These are phyloP conservation scores for Hypoxylon sp. DNA, from an alignment of 2,329 filamentous ascomycete species.

Conservation along the genomic window DNA sequence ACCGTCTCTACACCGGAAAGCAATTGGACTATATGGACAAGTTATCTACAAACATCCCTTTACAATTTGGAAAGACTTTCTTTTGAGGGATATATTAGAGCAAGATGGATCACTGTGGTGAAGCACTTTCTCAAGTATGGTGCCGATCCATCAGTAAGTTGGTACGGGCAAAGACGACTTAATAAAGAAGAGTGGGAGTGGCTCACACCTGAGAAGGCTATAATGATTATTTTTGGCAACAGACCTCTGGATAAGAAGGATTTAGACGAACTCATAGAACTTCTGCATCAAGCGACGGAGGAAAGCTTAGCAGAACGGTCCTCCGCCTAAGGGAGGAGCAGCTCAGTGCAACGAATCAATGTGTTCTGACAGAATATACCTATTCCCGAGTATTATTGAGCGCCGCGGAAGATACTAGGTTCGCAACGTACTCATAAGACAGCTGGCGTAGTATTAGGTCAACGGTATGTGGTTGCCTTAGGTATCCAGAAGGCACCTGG, in stretches of 20 bases:
- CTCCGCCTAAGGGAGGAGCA: neutral
- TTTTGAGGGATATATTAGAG: too few relatives aligned
- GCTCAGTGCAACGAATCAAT: neutral
- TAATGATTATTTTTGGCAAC: neutral
- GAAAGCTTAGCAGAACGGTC: neutral
- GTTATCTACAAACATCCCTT: neutral
- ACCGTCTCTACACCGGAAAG: neutral
- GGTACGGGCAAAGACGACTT: neutral
- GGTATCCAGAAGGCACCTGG: too few relatives aligned
- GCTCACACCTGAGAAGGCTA: neutral
- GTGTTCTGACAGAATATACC: neutral
- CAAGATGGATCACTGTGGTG: neutral
- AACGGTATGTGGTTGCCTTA: too few relatives aligned
- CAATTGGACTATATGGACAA: neutral
- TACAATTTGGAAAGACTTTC: too few relatives aligned
- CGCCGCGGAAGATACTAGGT: too few relatives aligned
- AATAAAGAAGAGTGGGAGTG: neutral
- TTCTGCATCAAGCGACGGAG: neutral
- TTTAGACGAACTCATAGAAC: neutral
- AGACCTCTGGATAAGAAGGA: neutral
- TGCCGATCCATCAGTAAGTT: neutral
- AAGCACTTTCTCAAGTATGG: neutral
- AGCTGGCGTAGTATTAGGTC: too few relatives aligned
- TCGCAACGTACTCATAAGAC: too few relatives aligned
- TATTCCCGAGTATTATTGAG: too few relatives aligned